These are phyloP conservation scores for Linnemannia elongata DNA, from an alignment of 192 early-diverging fungal species.

Conservation along the genomic window DNA sequence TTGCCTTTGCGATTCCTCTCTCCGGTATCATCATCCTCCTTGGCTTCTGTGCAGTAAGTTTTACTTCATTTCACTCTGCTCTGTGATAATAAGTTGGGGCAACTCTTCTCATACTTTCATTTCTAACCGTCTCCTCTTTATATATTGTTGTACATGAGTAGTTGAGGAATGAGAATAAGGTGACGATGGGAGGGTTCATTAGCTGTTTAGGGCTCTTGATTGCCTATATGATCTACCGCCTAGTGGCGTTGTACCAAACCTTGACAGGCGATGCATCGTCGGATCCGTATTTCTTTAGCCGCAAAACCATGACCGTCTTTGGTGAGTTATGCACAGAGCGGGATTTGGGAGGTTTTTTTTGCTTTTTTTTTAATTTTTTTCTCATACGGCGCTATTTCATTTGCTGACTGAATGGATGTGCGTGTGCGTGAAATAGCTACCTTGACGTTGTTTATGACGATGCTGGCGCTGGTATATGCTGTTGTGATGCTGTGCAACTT, in stretches of 20 bases:
- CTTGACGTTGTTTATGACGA: conserved; percentile 35
- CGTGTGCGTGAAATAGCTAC: conserved; percentile 21
- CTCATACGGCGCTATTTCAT: no score
- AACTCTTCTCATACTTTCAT: not conserved
- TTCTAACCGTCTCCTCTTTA: not conserved
- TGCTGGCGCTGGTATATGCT: conserved; percentile 32
- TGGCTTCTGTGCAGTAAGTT: conserved; percentile 35
- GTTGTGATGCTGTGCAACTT: conserved; percentile 51
- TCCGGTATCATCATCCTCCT: conserved; percentile 29
- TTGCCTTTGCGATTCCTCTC: conserved; percentile 45
- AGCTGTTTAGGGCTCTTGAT: conserved; percentile 35
- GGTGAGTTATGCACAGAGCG: conserved; percentile 15
- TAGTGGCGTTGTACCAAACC: conserved; percentile 19
- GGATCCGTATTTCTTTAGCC: conserved; percentile 48
- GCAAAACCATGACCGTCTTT: conserved; percentile 56
- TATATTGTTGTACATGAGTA: not conserved
- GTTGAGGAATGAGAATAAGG: conserved; percentile 47
- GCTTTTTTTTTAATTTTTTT: not conserved
- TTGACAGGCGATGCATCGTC: conserved; percentile 31
- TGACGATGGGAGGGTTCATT: conserved; percentile 52
- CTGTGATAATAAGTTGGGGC: not conserved
- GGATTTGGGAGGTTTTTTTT: not conserved
- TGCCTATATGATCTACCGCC: conserved; percentile 37
- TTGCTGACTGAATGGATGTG: not conserved
- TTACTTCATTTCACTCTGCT: not conserved